Percentiles rank a stretch among this genome's conserved stretches.
phyloP scores from a whole-genome alignment of 2,329 filamentous ascomycete genomes.

The Penicillium sp. region DNA sequence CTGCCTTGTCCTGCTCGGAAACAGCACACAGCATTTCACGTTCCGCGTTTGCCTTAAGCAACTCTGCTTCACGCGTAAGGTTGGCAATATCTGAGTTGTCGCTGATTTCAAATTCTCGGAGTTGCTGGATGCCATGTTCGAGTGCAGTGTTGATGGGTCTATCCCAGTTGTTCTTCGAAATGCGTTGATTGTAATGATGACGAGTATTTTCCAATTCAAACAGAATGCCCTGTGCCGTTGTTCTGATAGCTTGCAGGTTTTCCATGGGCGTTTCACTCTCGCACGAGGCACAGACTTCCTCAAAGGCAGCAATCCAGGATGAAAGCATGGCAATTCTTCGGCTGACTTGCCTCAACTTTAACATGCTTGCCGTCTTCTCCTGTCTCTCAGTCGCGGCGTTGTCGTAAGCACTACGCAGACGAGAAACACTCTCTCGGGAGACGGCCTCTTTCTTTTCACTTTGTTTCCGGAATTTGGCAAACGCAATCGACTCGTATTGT shows the following conservation, averaged over 20 bases:
- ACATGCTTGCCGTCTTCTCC: slow-evolving; percentile 75
- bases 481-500: slow-evolving; percentile 76
- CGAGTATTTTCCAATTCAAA: slow-evolving; percentile 85
- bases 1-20: slow-evolving; percentile 76
- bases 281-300: slow-evolving; percentile 69
- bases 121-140: slow-evolving; percentile 75
- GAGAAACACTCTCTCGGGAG: slow-evolving; percentile 70
- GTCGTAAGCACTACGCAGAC: slow-evolving; percentile 79
- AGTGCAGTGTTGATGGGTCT: slow-evolving; percentile 81
- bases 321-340: slow-evolving; percentile 81
- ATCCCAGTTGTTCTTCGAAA: slow-evolving; percentile 82
- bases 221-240: slow-evolving; percentile 82
- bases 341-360: slow-evolving; percentile 76
- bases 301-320: slow-evolving; percentile 89
- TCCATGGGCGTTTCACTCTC: slow-evolving; percentile 64
- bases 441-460: slow-evolving; percentile 75
- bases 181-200: slow-evolving; percentile 81
- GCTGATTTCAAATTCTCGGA: slow-evolving; percentile 64
- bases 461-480: slow-evolving; percentile 87
- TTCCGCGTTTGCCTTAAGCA: slow-evolving; percentile 78
- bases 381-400: slow-evolving; percentile 72
- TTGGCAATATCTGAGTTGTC: slow-evolving; percentile 67
- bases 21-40: slow-evolving; percentile 74
- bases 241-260: slow-evolving; percentile 71
- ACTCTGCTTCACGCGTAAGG: slow-evolving; percentile 75